Percentiles rank a stretch among this genome's conserved stretches.
These are phyloP conservation scores for Neonectria neomacrospora DNA, from an alignment of 2,329 filamentous ascomycete species.

Conservation along the genomic window DNA sequence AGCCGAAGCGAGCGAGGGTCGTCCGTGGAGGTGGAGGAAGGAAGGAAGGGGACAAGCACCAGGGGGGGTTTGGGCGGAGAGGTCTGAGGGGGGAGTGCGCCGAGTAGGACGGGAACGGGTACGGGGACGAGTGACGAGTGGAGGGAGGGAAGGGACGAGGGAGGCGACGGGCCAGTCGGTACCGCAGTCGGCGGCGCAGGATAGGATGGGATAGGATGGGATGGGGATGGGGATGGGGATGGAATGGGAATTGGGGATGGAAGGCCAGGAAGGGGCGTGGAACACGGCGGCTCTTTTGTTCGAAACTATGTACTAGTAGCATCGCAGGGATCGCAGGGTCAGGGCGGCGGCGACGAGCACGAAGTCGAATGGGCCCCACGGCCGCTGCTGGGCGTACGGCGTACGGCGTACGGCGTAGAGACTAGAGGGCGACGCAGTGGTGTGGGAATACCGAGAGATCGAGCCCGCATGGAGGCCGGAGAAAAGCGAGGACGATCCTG, in stretches of 20 bases:
- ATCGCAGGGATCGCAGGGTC: conserved; percentile 43
- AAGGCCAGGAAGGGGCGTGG: conserved; percentile 42
- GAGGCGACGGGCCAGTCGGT: conserved; percentile 28
- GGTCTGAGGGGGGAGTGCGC: conserved; percentile 41
- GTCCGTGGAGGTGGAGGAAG: conserved; percentile 37
- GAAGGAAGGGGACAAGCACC: conserved; percentile 38
- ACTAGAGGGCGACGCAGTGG: conserved; percentile 10
- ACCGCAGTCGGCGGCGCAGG: conserved; percentile 17
- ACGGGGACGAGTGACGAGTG: conserved; percentile 15
- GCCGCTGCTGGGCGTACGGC: conserved; percentile 7
- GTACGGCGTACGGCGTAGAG: conserved; percentile 1
- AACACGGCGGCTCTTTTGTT: conserved; percentile 47
- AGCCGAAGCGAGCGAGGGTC: conserved; percentile 39
- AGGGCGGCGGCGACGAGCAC: conserved; percentile 33
- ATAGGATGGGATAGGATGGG: conserved; percentile 12
- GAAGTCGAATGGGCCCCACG: too few species aligned
- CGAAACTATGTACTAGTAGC: too few species aligned
- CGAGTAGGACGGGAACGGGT: conserved; percentile 34
- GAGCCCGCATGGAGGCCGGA: conserved; percentile 21
- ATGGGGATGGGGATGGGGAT: conserved; percentile 33
- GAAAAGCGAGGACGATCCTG: conserved; percentile 16
- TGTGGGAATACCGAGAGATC: conserved; percentile 20
- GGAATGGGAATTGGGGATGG: conserved; percentile 19
- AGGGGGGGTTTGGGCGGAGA: conserved; percentile 32
- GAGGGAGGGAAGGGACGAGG: too few species aligned